phyloP scores from a whole-genome alignment of 177 flowering plant species.

The Vitis hybrid region DNA sequence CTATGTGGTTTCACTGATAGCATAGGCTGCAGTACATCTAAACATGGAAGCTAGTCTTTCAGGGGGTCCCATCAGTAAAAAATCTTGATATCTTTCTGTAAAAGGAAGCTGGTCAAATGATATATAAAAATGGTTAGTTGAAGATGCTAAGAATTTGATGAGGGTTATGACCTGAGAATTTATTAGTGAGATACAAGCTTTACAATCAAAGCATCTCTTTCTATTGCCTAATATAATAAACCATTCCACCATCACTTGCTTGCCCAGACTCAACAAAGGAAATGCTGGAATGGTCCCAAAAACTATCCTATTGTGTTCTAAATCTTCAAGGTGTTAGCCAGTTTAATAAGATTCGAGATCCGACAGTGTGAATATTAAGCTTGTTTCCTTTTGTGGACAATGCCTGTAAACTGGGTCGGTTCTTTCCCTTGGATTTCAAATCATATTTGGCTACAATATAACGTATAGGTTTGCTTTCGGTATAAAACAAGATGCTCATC shows the following conservation, averaged over 20 bases:
- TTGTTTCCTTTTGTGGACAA: background rate
- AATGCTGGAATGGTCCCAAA: background rate
- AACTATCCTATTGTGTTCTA: background rate
- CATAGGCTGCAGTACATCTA: slow-evolving; percentile 2
- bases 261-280: slow-evolving; percentile 8
- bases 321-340: slow-evolving; percentile 5
- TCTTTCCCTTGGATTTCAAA: too few species aligned
- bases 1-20: slow-evolving; percentile 7
- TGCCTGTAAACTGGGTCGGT: background rate
- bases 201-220: slow-evolving; percentile 13
- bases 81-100: slow-evolving; percentile 7
- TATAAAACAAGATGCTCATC: too few species aligned
- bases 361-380: too few species aligned
- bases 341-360: background rate
- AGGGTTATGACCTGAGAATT: slow-evolving; percentile 13
- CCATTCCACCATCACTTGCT: background rate
- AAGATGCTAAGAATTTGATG: slow-evolving; percentile 18
- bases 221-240: background rate
- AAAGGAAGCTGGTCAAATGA: slow-evolving; percentile 19
- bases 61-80: background rate
- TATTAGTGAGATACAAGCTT: slow-evolving; percentile 3
- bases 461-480: too few species aligned
- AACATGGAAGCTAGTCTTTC: slow-evolving; percentile 6
- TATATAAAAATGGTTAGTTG: background rate
- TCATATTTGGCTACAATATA: too few species aligned